Evolutionary conservation across 2,329 filamentous ascomycete species (phyloP), one percentile per base, ranked within the genome.

Genomic region (Grosmannia penicillata): DNA sequence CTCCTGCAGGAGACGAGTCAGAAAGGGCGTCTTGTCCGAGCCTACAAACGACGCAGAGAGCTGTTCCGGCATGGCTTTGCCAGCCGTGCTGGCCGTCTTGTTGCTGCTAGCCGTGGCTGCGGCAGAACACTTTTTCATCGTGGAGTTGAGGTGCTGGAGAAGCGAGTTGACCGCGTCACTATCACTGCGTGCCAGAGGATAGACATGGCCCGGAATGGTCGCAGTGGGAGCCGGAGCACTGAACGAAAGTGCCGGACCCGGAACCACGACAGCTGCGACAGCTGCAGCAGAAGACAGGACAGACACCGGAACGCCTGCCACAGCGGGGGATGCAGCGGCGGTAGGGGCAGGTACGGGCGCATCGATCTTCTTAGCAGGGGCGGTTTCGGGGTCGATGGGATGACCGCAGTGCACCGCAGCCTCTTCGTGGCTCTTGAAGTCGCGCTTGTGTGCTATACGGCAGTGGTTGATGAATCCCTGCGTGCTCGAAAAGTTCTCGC

Each of bases 381-480:
- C 57, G 38, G 80, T 75, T 46, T 80, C 71, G 45, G 73, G 65
- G 49, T 93, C 82, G 42, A 94, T 75, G 11, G 81, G 75, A 48
- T 87, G 78, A 37, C 91, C 91, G 49, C 85, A 93, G 43, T 82
- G 81, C 40, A 87, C 70, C 25, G 89, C 91, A 45, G 91, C 91
- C 52, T 87, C 84, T 56, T 96, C 89, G 53, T 98, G 91, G 50
- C 85, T 95, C 61, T 93, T 89, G 65, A 87, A 96, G 46, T 93
- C 86, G 42, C 84, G 73, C 54, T 81, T 82, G 60, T 98, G 91
- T 21, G 87, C 86, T 50, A 98, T 96, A 41, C 91, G 85, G 56
- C 89, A 96, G 55, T 98, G 91, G 54, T 98, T 98, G 62, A 98
- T 91, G 60, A 96, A 96, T n/a, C 91, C 91, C 58, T 96, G 91